phyloP scores from a whole-genome alignment of 1,284 basidiomycete genomes.

The Leccinum subfulvum region DNA sequence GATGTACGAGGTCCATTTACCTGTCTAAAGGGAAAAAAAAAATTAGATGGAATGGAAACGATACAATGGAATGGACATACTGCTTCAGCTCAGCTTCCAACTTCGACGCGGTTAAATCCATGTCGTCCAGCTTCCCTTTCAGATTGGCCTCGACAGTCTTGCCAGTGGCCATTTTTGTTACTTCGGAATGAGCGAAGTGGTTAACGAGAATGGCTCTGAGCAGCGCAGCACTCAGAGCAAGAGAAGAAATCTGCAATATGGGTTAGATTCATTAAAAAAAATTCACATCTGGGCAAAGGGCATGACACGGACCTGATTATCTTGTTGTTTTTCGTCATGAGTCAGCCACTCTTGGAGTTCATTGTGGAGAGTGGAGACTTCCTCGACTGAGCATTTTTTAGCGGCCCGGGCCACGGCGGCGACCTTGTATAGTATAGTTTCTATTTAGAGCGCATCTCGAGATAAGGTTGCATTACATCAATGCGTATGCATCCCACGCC shows the following conservation, averaged over 20 bases:
- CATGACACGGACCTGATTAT: constrained; percentile 54
- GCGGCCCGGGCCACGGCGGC: constrained; percentile 71
- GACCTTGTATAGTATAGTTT: no score
- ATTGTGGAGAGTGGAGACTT: constrained; percentile 69
- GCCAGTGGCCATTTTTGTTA: constrained; percentile 63
- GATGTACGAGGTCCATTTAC: no score
- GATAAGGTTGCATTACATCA: constrained; percentile 87
- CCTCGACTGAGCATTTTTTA: constrained; percentile 83
- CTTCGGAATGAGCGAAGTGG: constrained; percentile 72
- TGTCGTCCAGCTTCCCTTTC: constrained; percentile 61
- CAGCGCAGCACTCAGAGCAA: constrained; percentile 64
- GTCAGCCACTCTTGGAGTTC: constrained; percentile 73
- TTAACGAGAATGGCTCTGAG: constrained; percentile 79
- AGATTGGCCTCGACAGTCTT: constrained; percentile 57
- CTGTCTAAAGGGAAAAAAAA: no score
- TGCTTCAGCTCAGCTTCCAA: constrained; percentile 68
- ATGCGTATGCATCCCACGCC: constrained; percentile 88
- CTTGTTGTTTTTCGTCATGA: constrained; percentile 49
- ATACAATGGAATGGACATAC: constrained; percentile 41
- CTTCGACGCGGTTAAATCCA: constrained; percentile 54
- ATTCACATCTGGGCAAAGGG: constrained; percentile 32
- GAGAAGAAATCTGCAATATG: constrained; percentile 51
- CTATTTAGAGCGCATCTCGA: no score
- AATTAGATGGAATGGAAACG: no score
- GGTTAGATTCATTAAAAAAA: constrained; percentile 11